phyloP scores from a whole-genome alignment of 2,329 filamentous ascomycete genomes.

The Rugonectria rugulosa region DNA sequence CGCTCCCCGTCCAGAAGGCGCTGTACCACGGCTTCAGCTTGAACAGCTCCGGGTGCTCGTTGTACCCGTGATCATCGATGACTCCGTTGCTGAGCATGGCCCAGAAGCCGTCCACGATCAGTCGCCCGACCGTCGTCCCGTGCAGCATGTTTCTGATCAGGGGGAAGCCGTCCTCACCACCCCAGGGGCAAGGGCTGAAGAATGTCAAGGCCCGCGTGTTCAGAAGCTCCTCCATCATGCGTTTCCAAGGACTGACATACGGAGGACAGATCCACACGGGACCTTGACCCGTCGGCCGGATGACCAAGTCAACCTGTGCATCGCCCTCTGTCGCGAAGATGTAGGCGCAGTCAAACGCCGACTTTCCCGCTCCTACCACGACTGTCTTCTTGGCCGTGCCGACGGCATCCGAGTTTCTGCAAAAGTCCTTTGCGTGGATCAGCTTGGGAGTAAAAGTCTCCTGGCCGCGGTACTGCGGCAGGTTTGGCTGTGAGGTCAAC shows the following conservation, averaged over 20 bases:
- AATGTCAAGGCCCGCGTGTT: slow-evolving; percentile 63
- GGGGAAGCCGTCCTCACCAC: slow-evolving; percentile 59
- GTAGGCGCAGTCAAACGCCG: slow-evolving; percentile 64
- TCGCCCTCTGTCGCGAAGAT: slow-evolving; percentile 54
- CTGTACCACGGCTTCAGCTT: slow-evolving; percentile 51
- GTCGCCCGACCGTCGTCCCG: slow-evolving; percentile 55
- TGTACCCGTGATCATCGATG: slow-evolving; percentile 52
- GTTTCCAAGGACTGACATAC: slow-evolving; percentile 66
- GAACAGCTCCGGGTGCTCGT: slow-evolving; percentile 46
- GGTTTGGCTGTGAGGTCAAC: slow-evolving; percentile 51
- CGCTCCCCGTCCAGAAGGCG: slow-evolving; percentile 56
- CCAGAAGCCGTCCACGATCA: slow-evolving; percentile 59
- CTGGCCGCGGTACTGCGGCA: slow-evolving; percentile 47
- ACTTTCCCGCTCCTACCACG: slow-evolving; percentile 64
- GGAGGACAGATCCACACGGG: slow-evolving; percentile 61
- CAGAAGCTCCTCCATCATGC: slow-evolving; percentile 64
- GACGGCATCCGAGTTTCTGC: slow-evolving; percentile 40
- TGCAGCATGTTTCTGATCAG: slow-evolving; percentile 56
- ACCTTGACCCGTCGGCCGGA: slow-evolving; percentile 57
- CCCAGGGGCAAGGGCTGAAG: slow-evolving; percentile 72
- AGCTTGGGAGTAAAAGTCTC: slow-evolving; percentile 47
- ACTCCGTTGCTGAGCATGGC: slow-evolving; percentile 54
- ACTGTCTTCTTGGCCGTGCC: slow-evolving; percentile 44
- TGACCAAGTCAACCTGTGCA: slow-evolving; percentile 57
- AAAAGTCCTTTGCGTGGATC: slow-evolving; percentile 54